These are phyloP conservation scores for Geosmithia flava DNA, from an alignment of 2,329 filamentous ascomycete species.

Conservation along the genomic window DNA sequence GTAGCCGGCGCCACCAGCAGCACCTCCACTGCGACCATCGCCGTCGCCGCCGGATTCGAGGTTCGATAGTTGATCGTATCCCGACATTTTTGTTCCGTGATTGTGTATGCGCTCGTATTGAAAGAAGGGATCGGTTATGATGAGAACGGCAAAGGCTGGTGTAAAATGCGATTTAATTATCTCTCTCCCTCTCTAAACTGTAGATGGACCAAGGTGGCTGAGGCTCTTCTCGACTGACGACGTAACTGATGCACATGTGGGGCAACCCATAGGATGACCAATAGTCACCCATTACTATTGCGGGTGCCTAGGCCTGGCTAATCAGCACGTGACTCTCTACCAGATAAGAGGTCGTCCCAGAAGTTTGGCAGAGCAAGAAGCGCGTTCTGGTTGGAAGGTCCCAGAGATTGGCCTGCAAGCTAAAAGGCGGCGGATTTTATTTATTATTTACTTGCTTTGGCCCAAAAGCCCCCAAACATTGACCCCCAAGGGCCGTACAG, in stretches of 20 bases:
- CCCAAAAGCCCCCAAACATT: neutral
- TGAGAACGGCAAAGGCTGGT: too few species aligned
- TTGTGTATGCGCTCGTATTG: neutral
- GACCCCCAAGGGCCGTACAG: neutral
- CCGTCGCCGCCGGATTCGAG: slow-evolving; percentile 62
- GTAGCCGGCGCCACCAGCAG: slow-evolving; percentile 48
- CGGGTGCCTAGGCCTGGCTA: neutral
- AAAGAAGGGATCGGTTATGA: neutral
- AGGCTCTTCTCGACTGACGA: neutral
- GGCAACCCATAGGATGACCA: neutral
- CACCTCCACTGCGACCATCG: too few species aligned
- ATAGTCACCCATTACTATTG: neutral
- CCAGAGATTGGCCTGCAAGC: neutral
- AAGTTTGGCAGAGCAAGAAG: neutral
- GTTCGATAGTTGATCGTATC: slow-evolving; percentile 76
- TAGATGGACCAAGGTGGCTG: neutral
- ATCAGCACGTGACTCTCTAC: neutral
- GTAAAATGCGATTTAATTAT: too few species aligned
- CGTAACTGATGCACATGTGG: neutral
- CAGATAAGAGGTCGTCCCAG: neutral
- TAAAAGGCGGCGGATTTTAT: slow-evolving; percentile 1
- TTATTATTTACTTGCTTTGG: slow-evolving; percentile 1
- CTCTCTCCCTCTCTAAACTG: slow-evolving; percentile 5
- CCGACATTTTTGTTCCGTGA: slow-evolving; percentile 36
- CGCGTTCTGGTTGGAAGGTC: neutral